A percentile compares a stretch with the other conserved stretches of the same genome.
Evolutionary conservation across 805 yeast species (phyloP).

Genomic region (Ogataea thermomethanolica): DNA sequence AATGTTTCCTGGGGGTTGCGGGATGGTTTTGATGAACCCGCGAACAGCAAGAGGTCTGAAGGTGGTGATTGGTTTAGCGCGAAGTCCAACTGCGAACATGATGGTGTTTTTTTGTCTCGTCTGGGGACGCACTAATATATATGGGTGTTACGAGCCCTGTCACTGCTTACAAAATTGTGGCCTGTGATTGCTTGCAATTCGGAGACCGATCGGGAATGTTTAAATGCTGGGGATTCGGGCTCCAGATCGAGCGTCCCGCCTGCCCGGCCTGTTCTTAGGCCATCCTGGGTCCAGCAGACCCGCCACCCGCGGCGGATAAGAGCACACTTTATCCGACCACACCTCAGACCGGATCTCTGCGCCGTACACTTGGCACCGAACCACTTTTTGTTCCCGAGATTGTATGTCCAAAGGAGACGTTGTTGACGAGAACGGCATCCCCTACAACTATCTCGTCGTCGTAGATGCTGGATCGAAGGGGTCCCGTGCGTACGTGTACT

Average conservation of each 20-base stretch:
- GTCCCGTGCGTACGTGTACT: slow-evolving; percentile 56
- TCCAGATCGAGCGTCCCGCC: neutral
- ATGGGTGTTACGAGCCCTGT: slow-evolving; percentile 9
- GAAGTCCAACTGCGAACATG: slow-evolving; percentile 10
- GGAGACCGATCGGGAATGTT: slow-evolving; percentile 9
- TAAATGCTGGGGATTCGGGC: slow-evolving; percentile 2
- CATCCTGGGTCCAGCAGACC: no score
- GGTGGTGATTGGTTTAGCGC: slow-evolving; percentile 5
- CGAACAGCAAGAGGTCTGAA: slow-evolving; percentile 15
- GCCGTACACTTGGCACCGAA: slow-evolving; percentile 5
- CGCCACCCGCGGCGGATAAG: slow-evolving; percentile 1
- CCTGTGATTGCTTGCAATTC: slow-evolving; percentile 8
- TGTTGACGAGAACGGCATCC: slow-evolving; percentile 40
- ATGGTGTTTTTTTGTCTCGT: slow-evolving; percentile 1
- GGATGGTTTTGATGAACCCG: slow-evolving; percentile 30
- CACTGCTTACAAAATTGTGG: slow-evolving; percentile 7
- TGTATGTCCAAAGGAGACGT: slow-evolving; percentile 21
- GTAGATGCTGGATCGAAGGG: slow-evolving; percentile 69
- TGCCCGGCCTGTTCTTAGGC: no score
- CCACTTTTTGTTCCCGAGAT: neutral
- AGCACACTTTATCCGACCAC: slow-evolving; percentile 3
- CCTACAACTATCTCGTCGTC: slow-evolving; percentile 57
- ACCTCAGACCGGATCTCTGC: neutral
- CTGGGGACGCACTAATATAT: slow-evolving; percentile 7
- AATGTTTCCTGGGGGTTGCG: slow-evolving; percentile 71